A percentile compares a stretch with the other conserved stretches of the same genome.
These are phyloP conservation scores for Phytophthora lateralis DNA, from an alignment of 352 stramenopile species.

Conservation along the genomic window DNA sequence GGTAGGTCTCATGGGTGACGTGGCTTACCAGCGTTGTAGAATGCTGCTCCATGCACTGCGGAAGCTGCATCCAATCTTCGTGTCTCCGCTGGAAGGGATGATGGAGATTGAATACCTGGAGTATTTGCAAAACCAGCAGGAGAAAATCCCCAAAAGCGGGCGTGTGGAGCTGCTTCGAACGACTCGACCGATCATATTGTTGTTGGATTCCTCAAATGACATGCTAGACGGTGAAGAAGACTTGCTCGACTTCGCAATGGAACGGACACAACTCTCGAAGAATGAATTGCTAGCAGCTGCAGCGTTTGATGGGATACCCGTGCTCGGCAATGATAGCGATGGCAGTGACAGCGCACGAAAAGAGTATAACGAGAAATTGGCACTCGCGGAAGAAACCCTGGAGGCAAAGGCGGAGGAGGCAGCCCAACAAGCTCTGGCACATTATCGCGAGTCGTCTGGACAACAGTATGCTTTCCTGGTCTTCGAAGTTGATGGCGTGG, in stretches of 20 bases:
- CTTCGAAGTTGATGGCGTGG: constrained; percentile 66
- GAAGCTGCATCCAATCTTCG: constrained; percentile 51
- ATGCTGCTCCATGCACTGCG: constrained; percentile 67
- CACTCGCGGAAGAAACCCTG: constrained; percentile 53
- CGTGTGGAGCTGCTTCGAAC: constrained; percentile 31
- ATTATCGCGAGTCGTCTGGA: constrained; percentile 50
- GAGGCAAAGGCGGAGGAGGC: constrained; percentile 52
- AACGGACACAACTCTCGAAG: constrained; percentile 56
- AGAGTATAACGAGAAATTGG: constrained; percentile 38
- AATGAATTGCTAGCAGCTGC: constrained; percentile 59
- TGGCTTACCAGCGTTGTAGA: constrained; percentile 64
- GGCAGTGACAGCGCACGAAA: constrained; percentile 17
- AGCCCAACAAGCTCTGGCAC: constrained; percentile 48
- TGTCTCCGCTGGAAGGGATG: constrained; percentile 53
- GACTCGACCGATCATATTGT: constrained; percentile 53
- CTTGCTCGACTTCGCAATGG: constrained; percentile 56
- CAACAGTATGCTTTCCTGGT: constrained; percentile 66
- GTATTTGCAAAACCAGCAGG: constrained; percentile 37
- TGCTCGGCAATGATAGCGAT: constrained; percentile 15
- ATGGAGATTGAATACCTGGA: constrained; percentile 63
- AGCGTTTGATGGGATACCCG: constrained; percentile 43
- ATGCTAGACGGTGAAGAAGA: constrained; percentile 64
- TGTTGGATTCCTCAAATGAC: constrained; percentile 42
- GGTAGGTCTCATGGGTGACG: constrained; percentile 57
- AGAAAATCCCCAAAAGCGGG: constrained; percentile 40